phyloP scores from a whole-genome alignment of 495 filamentous ascomycete genomes.

The Aspergillus steynii region DNA sequence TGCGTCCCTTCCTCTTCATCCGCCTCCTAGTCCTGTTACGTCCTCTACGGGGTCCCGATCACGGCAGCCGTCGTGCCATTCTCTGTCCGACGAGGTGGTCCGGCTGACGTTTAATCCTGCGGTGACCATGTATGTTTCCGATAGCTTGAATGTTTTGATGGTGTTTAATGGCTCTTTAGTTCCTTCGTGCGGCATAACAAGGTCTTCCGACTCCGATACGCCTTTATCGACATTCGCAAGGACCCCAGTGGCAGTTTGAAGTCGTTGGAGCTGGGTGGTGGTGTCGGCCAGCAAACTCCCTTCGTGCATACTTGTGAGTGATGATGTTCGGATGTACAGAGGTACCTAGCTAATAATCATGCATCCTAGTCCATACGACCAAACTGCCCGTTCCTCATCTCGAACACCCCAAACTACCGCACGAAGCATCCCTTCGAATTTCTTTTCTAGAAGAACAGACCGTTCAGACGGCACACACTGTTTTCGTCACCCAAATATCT shows the following conservation, averaged over 20 bases:
- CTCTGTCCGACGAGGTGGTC: slow-evolving; percentile 38
- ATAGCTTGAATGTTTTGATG: background rate
- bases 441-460: slow-evolving; percentile 50
- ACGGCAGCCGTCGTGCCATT: slow-evolving; percentile 35
- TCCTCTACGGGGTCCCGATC: slow-evolving; percentile 36
- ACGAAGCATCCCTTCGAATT: slow-evolving; percentile 39
- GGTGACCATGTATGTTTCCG: slow-evolving; percentile 40
- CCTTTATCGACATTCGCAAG: slow-evolving; percentile 44
- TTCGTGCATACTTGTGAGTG: slow-evolving; percentile 46
- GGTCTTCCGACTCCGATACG: slow-evolving; percentile 46
- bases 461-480: slow-evolving; percentile 39
- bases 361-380: slow-evolving; percentile 36
- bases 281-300: slow-evolving; percentile 39
- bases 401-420: slow-evolving; percentile 41
- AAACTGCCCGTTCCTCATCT: slow-evolving; percentile 47
- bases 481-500: slow-evolving; percentile 45
- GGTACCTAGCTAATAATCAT: background rate
- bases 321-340: background rate
- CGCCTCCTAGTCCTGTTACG: slow-evolving; percentile 29
- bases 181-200: slow-evolving; percentile 42
- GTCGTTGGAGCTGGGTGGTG: slow-evolving; percentile 43
- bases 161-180: slow-evolving; percentile 16
- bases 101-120: slow-evolving; percentile 37
- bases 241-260: slow-evolving; percentile 39
- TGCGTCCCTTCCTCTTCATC: slow-evolving; percentile 27